Evolutionary conservation across 2,329 filamentous ascomycete species (phyloP).

Genomic region (Colletotrichum somersetense): DNA sequence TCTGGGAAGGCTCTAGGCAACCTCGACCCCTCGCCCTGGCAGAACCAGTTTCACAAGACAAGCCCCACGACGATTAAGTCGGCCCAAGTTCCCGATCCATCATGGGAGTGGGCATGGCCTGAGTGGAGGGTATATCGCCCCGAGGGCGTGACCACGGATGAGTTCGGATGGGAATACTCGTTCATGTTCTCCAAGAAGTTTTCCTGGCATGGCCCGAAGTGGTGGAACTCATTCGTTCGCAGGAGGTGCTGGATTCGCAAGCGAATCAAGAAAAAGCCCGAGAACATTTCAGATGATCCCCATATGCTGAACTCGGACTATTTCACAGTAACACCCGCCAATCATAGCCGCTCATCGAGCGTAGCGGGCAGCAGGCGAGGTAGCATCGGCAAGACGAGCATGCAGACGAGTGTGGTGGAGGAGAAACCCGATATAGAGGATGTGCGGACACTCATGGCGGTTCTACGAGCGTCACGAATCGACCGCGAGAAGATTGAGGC

Average conservation of each 20-base stretch:
- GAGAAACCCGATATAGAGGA: conserved; percentile 63
- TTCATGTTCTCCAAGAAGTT: conserved; percentile 83
- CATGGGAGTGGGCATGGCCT: conserved; percentile 89
- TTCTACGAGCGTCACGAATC: conserved; percentile 78
- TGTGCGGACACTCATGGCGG: conserved; percentile 76
- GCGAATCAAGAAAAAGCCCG: conserved; percentile 72
- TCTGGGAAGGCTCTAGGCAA: conserved; percentile 86
- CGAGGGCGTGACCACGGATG: conserved; percentile 76
- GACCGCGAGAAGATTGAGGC: conserved; percentile 93
- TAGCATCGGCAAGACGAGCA: conserved; percentile 55
- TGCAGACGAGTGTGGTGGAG: conserved; percentile 46
- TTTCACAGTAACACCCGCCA: conserved; percentile 77
- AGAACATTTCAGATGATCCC: conserved; percentile 63
- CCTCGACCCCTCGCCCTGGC: conserved; percentile 89
- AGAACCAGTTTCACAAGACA: conserved; percentile 73
- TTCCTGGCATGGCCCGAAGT: conserved; percentile 89
- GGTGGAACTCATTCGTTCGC: conserved; percentile 96
- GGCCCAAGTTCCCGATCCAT: conserved; percentile 92
- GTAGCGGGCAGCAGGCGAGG: conserved; percentile 46
- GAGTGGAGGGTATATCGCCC: conserved; percentile 78
- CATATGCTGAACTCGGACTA: conserved; percentile 82
- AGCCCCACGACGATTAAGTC: conserved; percentile 80
- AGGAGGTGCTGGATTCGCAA: conserved; percentile 89
- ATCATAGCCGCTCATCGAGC: conserved; percentile 47
- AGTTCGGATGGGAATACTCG: conserved; percentile 96